Percentiles rank a stretch among this genome's conserved stretches.
Conservation (phyloP, 352 stramenopile species). For the Globisporangium viniferum region DNA sequence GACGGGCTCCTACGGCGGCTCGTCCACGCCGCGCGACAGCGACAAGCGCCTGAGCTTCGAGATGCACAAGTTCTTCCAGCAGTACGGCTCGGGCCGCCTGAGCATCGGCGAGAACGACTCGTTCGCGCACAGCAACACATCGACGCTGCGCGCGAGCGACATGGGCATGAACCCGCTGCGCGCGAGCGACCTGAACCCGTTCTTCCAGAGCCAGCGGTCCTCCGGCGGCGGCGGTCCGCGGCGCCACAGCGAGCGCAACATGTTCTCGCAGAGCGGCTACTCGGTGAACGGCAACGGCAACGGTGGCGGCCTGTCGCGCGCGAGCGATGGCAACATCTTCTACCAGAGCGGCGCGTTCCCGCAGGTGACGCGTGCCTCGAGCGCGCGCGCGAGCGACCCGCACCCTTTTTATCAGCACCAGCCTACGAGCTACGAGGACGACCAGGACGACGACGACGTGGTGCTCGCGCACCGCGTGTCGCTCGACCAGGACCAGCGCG, state of each 20-base stretch:
- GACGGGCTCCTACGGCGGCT: conserved; percentile 17
- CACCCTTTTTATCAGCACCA: conserved; percentile 21
- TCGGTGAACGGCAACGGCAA: conserved; percentile 17
- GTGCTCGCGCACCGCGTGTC: conserved; percentile 57
- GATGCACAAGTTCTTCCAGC: conserved; percentile 71
- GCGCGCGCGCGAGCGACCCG: conserved; percentile 19
- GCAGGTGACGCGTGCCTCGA: conserved; percentile 8
- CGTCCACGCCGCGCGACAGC: conserved; percentile 32
- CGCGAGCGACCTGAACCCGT: conserved; percentile 42
- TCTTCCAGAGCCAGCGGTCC: conserved; percentile 26
- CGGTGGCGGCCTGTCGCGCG: conserved; percentile 20
- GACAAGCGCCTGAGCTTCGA: conserved; percentile 52
- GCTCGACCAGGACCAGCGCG: conserved; percentile 52
- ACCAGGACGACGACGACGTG: conserved; percentile 39
- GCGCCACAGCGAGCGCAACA: conserved; percentile 22
- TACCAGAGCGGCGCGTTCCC: conserved; percentile 26
- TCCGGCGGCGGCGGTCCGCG: conserved; percentile 18
- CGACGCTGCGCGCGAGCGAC: conserved; percentile 39
- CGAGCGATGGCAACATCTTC: conserved; percentile 48
- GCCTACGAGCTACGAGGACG: conserved; percentile 19
- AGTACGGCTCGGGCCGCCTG: conserved; percentile 36
- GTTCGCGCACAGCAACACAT: conserved; percentile 42
- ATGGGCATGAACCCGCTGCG: conserved; percentile 23
- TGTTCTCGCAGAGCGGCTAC: conserved; percentile 23
- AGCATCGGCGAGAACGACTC: conserved; percentile 40